Evolutionary conservation across 2,329 filamentous ascomycete species (phyloP).

Genomic region (Penicillium sp.): DNA sequence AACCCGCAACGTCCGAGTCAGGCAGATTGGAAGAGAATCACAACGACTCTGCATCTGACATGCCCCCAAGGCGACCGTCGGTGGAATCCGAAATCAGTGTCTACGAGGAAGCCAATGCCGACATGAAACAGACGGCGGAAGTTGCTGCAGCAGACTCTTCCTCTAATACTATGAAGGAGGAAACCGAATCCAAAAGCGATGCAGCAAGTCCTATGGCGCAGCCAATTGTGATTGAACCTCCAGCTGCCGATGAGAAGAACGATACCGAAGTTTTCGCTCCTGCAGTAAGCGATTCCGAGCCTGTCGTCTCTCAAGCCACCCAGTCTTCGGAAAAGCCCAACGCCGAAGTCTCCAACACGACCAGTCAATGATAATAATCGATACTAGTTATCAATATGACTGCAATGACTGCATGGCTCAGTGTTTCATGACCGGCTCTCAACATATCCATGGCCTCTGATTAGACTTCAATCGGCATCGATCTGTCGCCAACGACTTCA

Average conservation of each 20-base stretch:
- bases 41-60: conserved; percentile 8
- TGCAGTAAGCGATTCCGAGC: too few relatives aligned
- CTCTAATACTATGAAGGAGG: neutral
- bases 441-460: too few relatives aligned
- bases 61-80: conserved; percentile 11
- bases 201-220: too few relatives aligned
- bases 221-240: neutral
- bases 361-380: conserved; percentile 5
- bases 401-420: conserved; percentile 11
- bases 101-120: conserved; percentile 20
- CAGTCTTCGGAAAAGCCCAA: too few relatives aligned
- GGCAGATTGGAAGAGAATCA: conserved; percentile 6
- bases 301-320: too few relatives aligned
- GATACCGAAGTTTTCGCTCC: too few relatives aligned
- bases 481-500: too few relatives aligned
- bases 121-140: conserved; percentile 1
- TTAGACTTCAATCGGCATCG: too few relatives aligned
- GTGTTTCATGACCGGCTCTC: conserved; percentile 12
- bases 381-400: conserved; percentile 7
- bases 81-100: conserved; percentile 18
- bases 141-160: neutral
- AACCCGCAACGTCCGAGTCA: conserved; percentile 7
- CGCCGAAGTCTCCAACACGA: conserved; percentile 1
- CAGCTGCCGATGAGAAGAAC: too few relatives aligned
- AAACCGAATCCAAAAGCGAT: too few relatives aligned